Evolutionary conservation across 176 grass and related monocot species (phyloP).

Genomic region (Carex littledalei): DNA sequence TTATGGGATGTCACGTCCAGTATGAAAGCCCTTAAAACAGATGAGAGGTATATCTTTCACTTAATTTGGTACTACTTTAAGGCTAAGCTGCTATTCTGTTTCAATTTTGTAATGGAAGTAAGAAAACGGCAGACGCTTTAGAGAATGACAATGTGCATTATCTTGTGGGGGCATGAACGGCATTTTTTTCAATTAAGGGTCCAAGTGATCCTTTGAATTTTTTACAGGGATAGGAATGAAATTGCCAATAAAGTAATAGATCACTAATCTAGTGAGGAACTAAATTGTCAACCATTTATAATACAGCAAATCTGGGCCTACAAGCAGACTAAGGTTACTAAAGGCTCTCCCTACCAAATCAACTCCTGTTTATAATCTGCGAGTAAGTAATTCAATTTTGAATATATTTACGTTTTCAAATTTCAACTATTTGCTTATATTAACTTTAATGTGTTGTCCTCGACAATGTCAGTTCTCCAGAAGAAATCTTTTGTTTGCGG

Average conservation of each 20-base stretch:
- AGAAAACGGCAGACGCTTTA: neutral
- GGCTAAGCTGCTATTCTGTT: neutral
- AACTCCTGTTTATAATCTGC: conserved; percentile 72
- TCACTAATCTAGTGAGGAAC: neutral
- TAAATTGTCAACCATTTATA: neutral
- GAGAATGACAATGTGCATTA: neutral
- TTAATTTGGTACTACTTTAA: neutral
- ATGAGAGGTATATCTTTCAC: conserved; percentile 47
- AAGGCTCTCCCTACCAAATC: conserved; percentile 91
- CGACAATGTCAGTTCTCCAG: conserved; percentile 58
- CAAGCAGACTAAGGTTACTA: conserved; percentile 54
- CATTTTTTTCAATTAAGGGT: neutral
- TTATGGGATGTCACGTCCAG: conserved; percentile 87
- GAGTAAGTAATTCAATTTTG: conserved; percentile 41
- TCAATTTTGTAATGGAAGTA: neutral
- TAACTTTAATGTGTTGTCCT: neutral
- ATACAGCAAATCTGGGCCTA: conserved; percentile 59
- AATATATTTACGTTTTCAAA: neutral
- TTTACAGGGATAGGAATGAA: neutral
- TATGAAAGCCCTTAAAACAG: conserved; percentile 65
- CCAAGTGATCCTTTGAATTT: neutral
- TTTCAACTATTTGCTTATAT: neutral
- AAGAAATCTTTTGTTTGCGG: conserved; percentile 91
- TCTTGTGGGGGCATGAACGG: neutral
- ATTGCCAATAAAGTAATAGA: neutral